Base-by-base conservation (phyloP, 192 early-diverging fungal genomes). In the Oehlia diaphana region DNA sequence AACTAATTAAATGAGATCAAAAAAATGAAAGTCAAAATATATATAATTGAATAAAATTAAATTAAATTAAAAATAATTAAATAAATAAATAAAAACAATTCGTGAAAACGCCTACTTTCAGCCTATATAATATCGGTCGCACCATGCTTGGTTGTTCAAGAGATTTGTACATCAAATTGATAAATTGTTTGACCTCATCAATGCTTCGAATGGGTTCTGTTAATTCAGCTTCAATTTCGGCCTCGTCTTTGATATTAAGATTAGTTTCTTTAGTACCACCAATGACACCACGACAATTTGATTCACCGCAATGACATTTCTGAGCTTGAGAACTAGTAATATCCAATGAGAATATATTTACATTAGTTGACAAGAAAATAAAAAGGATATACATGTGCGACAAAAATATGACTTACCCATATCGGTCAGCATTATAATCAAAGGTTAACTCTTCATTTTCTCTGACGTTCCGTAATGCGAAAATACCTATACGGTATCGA, bases 351-450 rank as follows among this genome's bases (percentile, higher is more conserved):
- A 50, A 69, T 65, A 79, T 16, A 50, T 26, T 21, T 74, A 63
- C 26, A 67, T 23, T 58, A 49, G 65, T 31, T 37, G 14, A n/a
- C 73, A 23, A 63, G 7, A 64, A 26, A 21, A 26, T 19, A 28
- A 16, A 28, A 7, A 63, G 63, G 23, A 63, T 63, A 39, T 37
- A 39, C 39, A 42, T 8, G 10, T 19, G 1, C 1, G 19, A 9
- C 21, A 63, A 33, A 66, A 28, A 65, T 37, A 44, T 58, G 58
- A 4, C 82, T 80, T 88, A 94, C 92, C 95, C 95, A 86, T 90
- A 96, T 76, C 96, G 89, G 79, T 98, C 95, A 87, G 99, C 98
- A 82, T 98, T 95, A 87, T 99, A 99, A 84, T 99, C 98, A 87
- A 99, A 99, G 1, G 97, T 98, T 44, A 99, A 81, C 82, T 99